Percentiles rank a stretch among this genome's conserved stretches.
phyloP scores from a whole-genome alignment of 345 rosid genomes.

The Arabidopsis suecica region DNA sequence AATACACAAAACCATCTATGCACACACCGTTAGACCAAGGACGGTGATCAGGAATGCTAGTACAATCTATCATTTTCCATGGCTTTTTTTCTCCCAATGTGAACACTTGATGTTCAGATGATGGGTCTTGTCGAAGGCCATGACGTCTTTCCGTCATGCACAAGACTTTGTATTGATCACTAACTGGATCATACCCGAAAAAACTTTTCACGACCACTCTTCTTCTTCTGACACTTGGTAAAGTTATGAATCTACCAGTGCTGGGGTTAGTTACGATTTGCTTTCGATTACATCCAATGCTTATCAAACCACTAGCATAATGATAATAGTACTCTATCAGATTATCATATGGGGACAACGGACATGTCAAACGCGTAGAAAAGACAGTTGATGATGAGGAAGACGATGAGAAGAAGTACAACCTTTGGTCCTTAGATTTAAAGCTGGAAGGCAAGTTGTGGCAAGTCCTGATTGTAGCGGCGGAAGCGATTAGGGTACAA shows the following conservation, averaged over 20 bases:
- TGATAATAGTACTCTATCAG: not conserved
- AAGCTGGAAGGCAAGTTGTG: no score
- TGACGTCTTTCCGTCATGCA: not conserved
- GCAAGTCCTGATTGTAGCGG: not conserved
- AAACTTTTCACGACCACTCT: not conserved
- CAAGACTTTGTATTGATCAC: not conserved
- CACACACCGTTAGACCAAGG: constrained; percentile 21
- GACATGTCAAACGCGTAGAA: not conserved
- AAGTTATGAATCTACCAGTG: not conserved
- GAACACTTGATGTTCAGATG: constrained; percentile 21
- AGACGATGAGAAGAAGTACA: constrained; percentile 3
- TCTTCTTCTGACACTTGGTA: not conserved
- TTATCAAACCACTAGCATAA: not conserved
- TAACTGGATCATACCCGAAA: not conserved
- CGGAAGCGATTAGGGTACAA: not conserved
- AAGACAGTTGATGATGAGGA: constrained; percentile 3
- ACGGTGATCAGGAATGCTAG: constrained; percentile 9
- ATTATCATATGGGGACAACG: not conserved
- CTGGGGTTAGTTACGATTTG: not conserved
- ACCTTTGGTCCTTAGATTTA: no score
- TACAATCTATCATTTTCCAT: constrained; percentile 17
- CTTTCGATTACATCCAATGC: not conserved
- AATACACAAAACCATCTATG: constrained; percentile 26
- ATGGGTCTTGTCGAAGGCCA: not conserved
- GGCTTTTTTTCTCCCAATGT: constrained; percentile 6